Conservation (phyloP, 768 basidiomycete genomes). For the Kondoa subrosea region DNA sequence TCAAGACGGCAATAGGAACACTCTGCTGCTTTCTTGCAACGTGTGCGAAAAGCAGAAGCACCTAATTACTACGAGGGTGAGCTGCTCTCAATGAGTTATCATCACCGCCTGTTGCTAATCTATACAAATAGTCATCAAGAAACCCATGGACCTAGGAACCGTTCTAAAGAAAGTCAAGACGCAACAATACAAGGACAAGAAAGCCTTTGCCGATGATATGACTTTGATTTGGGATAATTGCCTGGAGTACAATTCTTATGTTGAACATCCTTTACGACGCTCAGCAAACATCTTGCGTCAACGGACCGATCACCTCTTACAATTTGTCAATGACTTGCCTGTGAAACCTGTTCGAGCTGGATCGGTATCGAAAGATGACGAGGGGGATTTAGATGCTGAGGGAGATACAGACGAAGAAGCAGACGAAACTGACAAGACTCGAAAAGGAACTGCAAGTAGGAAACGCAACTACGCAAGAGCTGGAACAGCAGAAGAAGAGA, state of each 20-base stretch:
- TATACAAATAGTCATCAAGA: slow-evolving; percentile 63
- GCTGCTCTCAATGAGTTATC: slow-evolving; percentile 27
- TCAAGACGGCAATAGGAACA: slow-evolving; percentile 58
- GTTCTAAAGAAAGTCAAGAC: slow-evolving; percentile 86
- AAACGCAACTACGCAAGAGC: background rate
- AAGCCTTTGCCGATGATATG: slow-evolving; percentile 81
- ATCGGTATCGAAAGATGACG: background rate
- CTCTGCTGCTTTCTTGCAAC: slow-evolving; percentile 81
- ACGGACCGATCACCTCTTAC: slow-evolving; percentile 71
- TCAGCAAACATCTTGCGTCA: slow-evolving; percentile 62
- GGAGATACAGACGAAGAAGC: slow-evolving; percentile 56
- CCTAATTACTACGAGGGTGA: slow-evolving; percentile 84
- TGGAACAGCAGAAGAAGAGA: slow-evolving; percentile 24
- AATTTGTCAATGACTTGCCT: slow-evolving; percentile 68
- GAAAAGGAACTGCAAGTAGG: slow-evolving; percentile 10
- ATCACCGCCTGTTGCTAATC: slow-evolving; percentile 38
- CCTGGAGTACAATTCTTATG: slow-evolving; percentile 62
- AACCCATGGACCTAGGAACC: slow-evolving; percentile 88
- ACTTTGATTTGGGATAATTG: slow-evolving; percentile 97
- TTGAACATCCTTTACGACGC: slow-evolving; percentile 77
- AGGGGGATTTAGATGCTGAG: slow-evolving; percentile 33
- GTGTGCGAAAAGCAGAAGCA: slow-evolving; percentile 72
- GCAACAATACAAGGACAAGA: slow-evolving; percentile 64
- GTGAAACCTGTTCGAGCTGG: slow-evolving; percentile 36
- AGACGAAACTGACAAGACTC: slow-evolving; percentile 21